A percentile compares a stretch with the other conserved stretches of the same genome.
Conservation (phyloP, 2,329 filamentous ascomycete species). For the Sporothrix dimorphospora region DNA sequence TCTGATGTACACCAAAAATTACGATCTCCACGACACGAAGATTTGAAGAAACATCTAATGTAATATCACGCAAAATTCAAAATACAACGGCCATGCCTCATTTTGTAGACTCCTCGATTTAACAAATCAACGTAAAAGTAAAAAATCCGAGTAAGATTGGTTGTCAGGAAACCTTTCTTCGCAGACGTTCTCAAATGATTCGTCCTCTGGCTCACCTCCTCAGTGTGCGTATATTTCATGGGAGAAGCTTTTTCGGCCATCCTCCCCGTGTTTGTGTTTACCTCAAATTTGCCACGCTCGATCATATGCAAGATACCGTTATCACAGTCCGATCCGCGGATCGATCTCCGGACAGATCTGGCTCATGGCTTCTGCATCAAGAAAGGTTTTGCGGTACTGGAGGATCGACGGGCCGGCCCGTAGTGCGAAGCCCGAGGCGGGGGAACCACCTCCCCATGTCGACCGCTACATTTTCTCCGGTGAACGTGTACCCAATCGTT, state of each 20-base stretch:
- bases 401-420: constrained; percentile 16
- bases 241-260: background rate
- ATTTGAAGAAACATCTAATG: background rate
- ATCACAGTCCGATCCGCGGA: background rate
- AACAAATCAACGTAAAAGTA: background rate
- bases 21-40: background rate
- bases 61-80: background rate
- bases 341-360: background rate
- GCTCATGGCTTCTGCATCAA: no score
- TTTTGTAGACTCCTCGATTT: background rate
- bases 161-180: no score
- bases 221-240: background rate
- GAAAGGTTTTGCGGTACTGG: background rate
- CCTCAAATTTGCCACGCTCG: background rate
- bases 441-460: background rate
- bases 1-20: background rate
- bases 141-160: no score
- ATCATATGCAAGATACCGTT: background rate
- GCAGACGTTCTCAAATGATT: background rate
- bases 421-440: background rate
- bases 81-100: background rate
- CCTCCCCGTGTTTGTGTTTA: background rate
- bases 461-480: background rate
- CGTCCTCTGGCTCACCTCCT: background rate
- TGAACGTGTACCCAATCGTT: background rate